Conservation (phyloP, 73 alveolate species). For the Paramecium bursaria region DNA sequence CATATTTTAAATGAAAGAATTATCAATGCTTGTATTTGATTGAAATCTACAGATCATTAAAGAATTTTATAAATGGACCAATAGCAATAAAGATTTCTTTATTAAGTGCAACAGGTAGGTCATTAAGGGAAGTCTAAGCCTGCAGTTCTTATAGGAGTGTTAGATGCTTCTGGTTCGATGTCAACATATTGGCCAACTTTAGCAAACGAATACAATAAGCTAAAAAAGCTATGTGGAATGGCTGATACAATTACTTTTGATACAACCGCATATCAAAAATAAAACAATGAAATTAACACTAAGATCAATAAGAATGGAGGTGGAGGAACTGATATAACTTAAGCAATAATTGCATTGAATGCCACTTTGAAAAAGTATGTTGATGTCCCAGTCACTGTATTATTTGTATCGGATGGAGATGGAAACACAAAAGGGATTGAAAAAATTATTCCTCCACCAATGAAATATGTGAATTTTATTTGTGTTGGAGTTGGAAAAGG, state of each 20-base stretch:
- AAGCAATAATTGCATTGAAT: slow-evolving; percentile 13
- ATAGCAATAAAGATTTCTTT: too few relatives aligned
- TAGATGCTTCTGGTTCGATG: slow-evolving; percentile 53
- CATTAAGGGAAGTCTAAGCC: too few relatives aligned
- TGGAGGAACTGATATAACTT: slow-evolving; percentile 45
- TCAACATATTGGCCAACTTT: slow-evolving; percentile 33
- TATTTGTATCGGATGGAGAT: slow-evolving; percentile 34
- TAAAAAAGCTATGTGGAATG: neutral
- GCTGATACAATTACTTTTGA: slow-evolving; percentile 30
- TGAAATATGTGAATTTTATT: slow-evolving; percentile 29
- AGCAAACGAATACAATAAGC: neutral
- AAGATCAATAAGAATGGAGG: slow-evolving; percentile 35
- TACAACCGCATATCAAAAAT: neutral
- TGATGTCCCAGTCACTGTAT: neutral
- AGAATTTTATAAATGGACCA: too few relatives aligned
- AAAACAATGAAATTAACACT: neutral
- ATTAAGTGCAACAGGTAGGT: too few relatives aligned
- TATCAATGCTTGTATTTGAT: too few relatives aligned
- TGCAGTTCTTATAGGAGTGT: too few relatives aligned
- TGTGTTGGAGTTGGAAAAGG: slow-evolving; percentile 66
- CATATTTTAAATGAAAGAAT: too few relatives aligned
- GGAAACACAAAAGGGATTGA: neutral
- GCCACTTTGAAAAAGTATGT: neutral
- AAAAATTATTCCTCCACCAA: neutral
- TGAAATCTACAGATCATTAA: too few relatives aligned